Evolutionary conservation across 2,329 filamentous ascomycete genomes (phyloP), one percentile per base, ranked within the genome.

Genomic region (Cladosporium oxysporum): DNA sequence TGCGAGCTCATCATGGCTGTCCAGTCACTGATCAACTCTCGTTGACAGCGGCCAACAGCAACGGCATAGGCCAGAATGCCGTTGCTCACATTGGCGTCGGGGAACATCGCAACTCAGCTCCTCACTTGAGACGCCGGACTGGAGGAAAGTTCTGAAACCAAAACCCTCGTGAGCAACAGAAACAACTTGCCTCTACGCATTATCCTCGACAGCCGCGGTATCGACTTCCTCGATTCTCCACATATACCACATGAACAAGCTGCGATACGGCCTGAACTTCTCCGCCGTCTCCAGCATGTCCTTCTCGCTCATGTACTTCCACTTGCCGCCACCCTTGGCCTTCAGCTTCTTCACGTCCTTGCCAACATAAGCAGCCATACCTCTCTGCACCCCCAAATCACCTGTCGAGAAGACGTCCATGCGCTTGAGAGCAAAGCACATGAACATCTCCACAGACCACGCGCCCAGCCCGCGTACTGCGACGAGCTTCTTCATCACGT

Each of bases 381-480:
- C 95, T 73, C 93, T 86, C 85, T 98, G 95, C 55, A 99, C 92
- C 5, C 95, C 95, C 68, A 99, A 80, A 79, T 99, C 94, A 0
- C 95, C 94, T 0, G 92, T 90, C 26, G 90, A 92, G 76, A 98
- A 97, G 26, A 99, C 91, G 79, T 99, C 94, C 84, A 93, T 90
- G 14, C 93, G 85, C 84, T 97, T 98, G 49, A 99, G 82, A n/a
- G 88, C 91, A 79, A 99, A 98, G 78, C 91, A 92, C 59, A 93
- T 92, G 82, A 99, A 99, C 95, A 99, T 98, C 82, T 97, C 93
- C 16, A 96, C 93, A 58, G 90, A 93, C 95, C 95, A 98, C 63
- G 84, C 85, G 0, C 95, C 95, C 59, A 98, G 80, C 0, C 95
- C 95, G 11, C 94, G 85, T 5, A 99, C 93, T 0, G 93, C 91